Conservation (phyloP, 148 eudicot genomes). For the Rheum nobile region DNA sequence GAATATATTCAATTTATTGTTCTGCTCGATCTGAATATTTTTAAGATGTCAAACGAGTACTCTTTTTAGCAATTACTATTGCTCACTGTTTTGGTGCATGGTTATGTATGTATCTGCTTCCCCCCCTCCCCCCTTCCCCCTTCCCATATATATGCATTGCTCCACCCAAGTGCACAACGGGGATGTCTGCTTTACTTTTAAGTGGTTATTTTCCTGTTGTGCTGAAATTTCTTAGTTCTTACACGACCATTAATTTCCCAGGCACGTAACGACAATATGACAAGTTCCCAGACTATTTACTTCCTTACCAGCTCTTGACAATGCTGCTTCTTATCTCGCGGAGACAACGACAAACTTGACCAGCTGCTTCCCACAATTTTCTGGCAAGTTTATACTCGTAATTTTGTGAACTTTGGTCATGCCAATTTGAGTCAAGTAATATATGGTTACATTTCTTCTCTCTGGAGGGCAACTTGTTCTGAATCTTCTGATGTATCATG, state of each 20-base stretch:
- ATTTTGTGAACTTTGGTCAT: not conserved
- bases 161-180: not conserved
- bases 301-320: constrained; percentile 66
- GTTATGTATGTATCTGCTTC: not conserved
- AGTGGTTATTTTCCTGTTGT: not conserved
- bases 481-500: too few species aligned
- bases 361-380: constrained; percentile 49
- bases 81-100: not conserved
- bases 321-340: constrained; percentile 72
- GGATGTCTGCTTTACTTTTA: not conserved
- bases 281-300: constrained; percentile 54
- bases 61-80: not conserved
- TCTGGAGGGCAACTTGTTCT: too few species aligned
- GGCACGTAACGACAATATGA: constrained; percentile 32
- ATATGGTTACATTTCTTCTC: not conserved
- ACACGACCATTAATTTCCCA: constrained; percentile 18
- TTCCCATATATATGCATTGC: not conserved
- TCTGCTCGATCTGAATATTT: not conserved
- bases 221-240: constrained; percentile 1
- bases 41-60: not conserved
- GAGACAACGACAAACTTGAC: constrained; percentile 66
- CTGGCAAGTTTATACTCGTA: constrained; percentile 26
- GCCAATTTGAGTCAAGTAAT: not conserved
- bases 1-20: not conserved
- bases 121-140: not conserved